A percentile compares a stretch with the other conserved stretches of the same genome.
Evolutionary conservation across 352 stramenopile species (phyloP).

Genomic region (Globisporangium paddicum): DNA sequence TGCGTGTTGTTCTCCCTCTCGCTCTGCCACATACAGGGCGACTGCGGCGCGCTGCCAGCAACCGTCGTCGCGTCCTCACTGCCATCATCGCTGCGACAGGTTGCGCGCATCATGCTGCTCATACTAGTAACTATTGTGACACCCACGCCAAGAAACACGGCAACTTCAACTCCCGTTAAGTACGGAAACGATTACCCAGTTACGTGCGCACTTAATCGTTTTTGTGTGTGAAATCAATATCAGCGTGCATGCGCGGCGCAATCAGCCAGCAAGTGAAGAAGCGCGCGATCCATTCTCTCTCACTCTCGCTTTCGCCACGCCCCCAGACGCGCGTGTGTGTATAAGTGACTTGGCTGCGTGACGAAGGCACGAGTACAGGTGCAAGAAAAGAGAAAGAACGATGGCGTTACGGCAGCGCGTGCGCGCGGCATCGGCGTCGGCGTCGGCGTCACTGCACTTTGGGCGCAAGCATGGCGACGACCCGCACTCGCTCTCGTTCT

Average conservation of each 20-base stretch:
- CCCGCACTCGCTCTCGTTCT: constrained; percentile 46
- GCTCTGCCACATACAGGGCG: constrained; percentile 25
- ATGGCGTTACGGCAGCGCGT: constrained; percentile 46
- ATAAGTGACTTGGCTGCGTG: background rate
- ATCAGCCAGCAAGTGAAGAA: constrained; percentile 4
- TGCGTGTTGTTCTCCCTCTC: background rate
- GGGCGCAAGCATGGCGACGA: constrained; percentile 44
- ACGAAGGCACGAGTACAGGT: too few relatives aligned
- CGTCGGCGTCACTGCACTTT: constrained; percentile 48
- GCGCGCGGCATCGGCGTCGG: constrained; percentile 32
- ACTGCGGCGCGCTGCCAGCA: constrained; percentile 20
- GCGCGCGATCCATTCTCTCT: background rate
- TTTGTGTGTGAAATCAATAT: background rate
- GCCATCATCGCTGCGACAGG: constrained; percentile 1
- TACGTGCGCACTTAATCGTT: background rate
- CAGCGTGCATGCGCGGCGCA: background rate
- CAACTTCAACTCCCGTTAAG: constrained; percentile 20
- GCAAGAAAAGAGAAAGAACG: background rate
- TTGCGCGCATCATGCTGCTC: background rate
- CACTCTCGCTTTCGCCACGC: background rate
- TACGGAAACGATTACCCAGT: background rate
- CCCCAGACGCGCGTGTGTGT: background rate
- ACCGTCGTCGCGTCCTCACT: constrained; percentile 30
- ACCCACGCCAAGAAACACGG: background rate
- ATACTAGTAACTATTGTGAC: background rate